Conservation (phyloP, 192 early-diverging fungal genomes). For the Gaertneriomyces sp. region DNA sequence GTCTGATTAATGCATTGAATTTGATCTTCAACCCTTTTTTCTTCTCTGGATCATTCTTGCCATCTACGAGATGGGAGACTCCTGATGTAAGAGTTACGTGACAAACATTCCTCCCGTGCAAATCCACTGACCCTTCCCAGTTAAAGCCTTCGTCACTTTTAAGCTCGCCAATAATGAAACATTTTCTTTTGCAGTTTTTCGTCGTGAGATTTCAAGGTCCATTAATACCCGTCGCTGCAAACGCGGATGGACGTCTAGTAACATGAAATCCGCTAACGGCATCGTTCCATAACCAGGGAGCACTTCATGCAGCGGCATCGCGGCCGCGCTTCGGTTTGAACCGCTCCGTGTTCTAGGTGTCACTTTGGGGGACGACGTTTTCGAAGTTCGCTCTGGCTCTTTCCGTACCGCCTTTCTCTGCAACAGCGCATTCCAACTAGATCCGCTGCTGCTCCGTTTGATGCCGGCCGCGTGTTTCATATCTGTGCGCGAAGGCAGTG, state of each 20-base stretch:
- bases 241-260: constrained; percentile 32
- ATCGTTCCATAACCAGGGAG: neutral
- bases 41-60: constrained; percentile 15
- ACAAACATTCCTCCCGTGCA: neutral
- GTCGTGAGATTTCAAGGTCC: constrained; percentile 30
- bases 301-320: too few species aligned
- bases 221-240: constrained; percentile 35
- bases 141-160: neutral
- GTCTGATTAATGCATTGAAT: constrained; percentile 35
- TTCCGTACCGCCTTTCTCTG: too few species aligned
- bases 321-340: too few species aligned
- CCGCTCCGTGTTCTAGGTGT: too few species aligned
- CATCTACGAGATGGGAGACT: neutral
- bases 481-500: too few species aligned
- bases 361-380: too few species aligned
- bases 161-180: neutral
- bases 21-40: constrained; percentile 35
- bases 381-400: too few species aligned
- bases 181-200: constrained; percentile 6
- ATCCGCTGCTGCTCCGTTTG: too few species aligned
- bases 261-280: constrained; percentile 43
- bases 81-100: neutral
- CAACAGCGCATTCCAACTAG: too few species aligned
- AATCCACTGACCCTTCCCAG: neutral
- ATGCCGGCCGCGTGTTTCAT: too few species aligned